Conservation (phyloP, 306 rosid species). For the Arachis stenosperma region DNA sequence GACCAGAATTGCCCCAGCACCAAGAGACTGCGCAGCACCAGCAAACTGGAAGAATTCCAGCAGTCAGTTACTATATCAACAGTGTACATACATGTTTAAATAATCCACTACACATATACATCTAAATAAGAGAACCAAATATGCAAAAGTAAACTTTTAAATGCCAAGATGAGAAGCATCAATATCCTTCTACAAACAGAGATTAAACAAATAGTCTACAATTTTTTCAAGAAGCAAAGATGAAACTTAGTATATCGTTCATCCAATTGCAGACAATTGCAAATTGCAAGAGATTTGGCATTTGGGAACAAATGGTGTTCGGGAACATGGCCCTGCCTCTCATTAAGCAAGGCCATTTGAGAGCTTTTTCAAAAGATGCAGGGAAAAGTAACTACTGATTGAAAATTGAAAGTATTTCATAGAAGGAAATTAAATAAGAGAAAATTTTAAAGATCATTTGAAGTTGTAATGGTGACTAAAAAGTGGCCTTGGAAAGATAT, state of each 20-base stretch:
- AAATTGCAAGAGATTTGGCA: constrained; percentile 1
- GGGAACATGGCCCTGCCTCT: neutral
- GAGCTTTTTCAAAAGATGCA: neutral
- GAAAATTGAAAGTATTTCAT: neutral
- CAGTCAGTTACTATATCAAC: constrained; percentile 35
- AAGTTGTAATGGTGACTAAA: neutral
- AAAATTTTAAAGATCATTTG: neutral
- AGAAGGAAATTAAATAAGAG: neutral
- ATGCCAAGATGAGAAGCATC: constrained; percentile 10
- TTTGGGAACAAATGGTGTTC: neutral
- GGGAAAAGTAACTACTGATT: neutral
- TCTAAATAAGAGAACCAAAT: constrained; percentile 13
- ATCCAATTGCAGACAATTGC: neutral
- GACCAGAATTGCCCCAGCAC: constrained; percentile 93
- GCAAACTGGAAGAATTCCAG: constrained; percentile 68
- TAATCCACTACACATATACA: neutral
- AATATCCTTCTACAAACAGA: constrained; percentile 12
- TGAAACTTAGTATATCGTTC: constrained; percentile 11
- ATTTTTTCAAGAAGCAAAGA: constrained; percentile 16
- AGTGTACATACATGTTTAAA: constrained; percentile 6
- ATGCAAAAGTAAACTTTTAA: constrained; percentile 1
- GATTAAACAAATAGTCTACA: neutral
- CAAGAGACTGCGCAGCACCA: constrained; percentile 98
- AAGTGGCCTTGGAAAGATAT: constrained; percentile 7
- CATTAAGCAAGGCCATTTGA: neutral